Evolutionary conservation across 768 basidiomycete species (phyloP), one percentile per base, ranked within the genome.

Genomic region (Agaricus blazei): DNA sequence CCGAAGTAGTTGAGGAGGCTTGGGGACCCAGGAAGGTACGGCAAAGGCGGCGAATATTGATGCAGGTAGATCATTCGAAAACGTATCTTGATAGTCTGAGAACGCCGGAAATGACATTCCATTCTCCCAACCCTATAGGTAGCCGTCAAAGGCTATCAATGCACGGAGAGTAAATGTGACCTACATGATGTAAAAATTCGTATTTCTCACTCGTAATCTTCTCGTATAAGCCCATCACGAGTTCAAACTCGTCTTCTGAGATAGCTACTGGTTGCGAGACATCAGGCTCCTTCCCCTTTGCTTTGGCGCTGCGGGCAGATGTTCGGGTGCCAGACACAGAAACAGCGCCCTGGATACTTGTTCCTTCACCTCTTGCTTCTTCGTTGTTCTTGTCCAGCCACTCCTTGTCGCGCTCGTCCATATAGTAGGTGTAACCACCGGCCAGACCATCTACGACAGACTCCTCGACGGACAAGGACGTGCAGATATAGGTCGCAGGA

Each of bases 301-400:
- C 84, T 69, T 92, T 93, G 26, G 85, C 80, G 64, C 86, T 88
- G 3, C 76, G 77, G 36, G 80, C 74, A 15, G 86, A 83, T 4
- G 83, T 79, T 0, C 84, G 80, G 3, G 78, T 76, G 23, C 75
- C 72, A 1, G 77, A 72, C 2, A 72, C 67, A 9, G 84, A 83
- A 41, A 88, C 64, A 4, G 85, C 83, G 23, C 85, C 87, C 63
- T 90, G 89, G 0, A 81, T 79, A 58, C 87, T 90, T 0, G 90
- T 88, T 15, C 93, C 93, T 67, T 93, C 91, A 15, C 88, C 90
- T 12, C 87, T 79, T 1, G 89, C 90, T 54, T 87, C 83, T 64
- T 87, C 87, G 63, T 98, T 97, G 65, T 92, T 93, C 71, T 84
- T 88, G 62, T 90, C 88, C 31, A 99, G 80, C 96, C 96, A 99